phyloP scores from a whole-genome alignment of 306 rosid species.

The Casuarina glauca region DNA sequence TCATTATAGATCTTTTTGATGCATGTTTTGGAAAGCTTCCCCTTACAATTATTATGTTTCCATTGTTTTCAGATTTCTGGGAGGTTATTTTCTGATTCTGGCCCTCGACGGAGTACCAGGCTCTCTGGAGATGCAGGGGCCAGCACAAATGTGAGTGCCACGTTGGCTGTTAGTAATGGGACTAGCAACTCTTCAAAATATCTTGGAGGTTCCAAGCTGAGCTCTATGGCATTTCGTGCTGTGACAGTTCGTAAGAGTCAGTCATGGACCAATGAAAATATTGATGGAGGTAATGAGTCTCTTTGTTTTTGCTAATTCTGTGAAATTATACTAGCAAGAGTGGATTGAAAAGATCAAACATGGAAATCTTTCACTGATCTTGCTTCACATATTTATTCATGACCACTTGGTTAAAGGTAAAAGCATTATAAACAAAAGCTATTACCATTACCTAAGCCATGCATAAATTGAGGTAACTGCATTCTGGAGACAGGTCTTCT shows the following conservation, averaged over 20 bases:
- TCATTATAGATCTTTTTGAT: background rate
- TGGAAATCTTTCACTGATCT: background rate
- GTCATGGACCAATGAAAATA: constrained; percentile 82
- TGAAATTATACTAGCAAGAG: constrained; percentile 1
- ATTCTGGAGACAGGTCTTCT: background rate
- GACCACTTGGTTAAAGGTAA: background rate
- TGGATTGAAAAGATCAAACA: background rate
- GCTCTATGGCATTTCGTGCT: constrained; percentile 71
- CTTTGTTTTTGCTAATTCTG: background rate
- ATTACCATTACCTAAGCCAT: background rate
- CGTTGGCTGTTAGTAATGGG: constrained; percentile 70
- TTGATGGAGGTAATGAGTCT: constrained; percentile 67
- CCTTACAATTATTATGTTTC: background rate
- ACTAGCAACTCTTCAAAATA: constrained; percentile 70
- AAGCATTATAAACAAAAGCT: background rate
- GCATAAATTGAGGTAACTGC: too few relatives aligned
- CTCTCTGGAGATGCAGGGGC: constrained; percentile 70
- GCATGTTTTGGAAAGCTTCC: background rate
- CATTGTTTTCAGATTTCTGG: constrained; percentile 68
- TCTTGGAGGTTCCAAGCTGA: constrained; percentile 79
- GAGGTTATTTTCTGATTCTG: constrained; percentile 91
- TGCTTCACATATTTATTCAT: background rate
- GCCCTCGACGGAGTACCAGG: constrained; percentile 86
- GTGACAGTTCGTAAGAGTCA: constrained; percentile 74
- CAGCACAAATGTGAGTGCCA: constrained; percentile 57